phyloP scores from a whole-genome alignment of 2,329 filamentous ascomycete species.

The Curvularia hawaiiensis region DNA sequence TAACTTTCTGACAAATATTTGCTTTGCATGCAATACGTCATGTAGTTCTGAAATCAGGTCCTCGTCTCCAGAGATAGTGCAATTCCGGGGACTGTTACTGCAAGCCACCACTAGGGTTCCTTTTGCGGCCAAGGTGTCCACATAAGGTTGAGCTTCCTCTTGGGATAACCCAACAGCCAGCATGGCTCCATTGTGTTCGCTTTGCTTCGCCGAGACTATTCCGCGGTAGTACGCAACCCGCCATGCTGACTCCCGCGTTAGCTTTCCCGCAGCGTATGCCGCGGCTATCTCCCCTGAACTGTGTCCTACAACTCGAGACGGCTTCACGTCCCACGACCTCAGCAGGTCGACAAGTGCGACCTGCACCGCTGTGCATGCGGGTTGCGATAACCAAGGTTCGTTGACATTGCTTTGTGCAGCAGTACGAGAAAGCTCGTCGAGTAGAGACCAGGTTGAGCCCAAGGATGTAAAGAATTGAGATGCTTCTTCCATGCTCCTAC shows the following conservation, averaged over 20 bases:
- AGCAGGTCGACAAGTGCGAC: slow-evolving; percentile 41
- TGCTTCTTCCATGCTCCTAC: neutral
- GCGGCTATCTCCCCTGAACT: slow-evolving; percentile 51
- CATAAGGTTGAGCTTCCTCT: slow-evolving; percentile 1
- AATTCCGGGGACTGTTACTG: slow-evolving; percentile 15
- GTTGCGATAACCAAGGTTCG: slow-evolving; percentile 34
- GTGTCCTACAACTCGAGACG: slow-evolving; percentile 49
- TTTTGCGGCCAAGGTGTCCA: neutral
- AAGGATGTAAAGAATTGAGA: neutral
- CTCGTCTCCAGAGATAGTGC: slow-evolving; percentile 29
- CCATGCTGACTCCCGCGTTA: slow-evolving; percentile 23
- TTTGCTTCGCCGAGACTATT: neutral
- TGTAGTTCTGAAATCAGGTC: slow-evolving; percentile 52
- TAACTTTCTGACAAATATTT: slow-evolving; percentile 2
- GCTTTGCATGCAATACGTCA: slow-evolving; percentile 18
- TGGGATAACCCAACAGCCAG: slow-evolving; percentile 9
- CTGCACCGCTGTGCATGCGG: slow-evolving; percentile 47
- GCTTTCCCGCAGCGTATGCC: slow-evolving; percentile 40
- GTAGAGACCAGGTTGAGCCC: slow-evolving; percentile 17
- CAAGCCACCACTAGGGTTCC: neutral
- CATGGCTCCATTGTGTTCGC: slow-evolving; percentile 8
- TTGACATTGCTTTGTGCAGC: slow-evolving; percentile 7
- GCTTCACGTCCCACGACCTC: slow-evolving; percentile 26
- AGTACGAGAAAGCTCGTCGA: slow-evolving; percentile 15
- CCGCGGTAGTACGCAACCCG: slow-evolving; percentile 31